phyloP scores from a whole-genome alignment of 179 eudicot species.

The Patellifolia procumbens region DNA sequence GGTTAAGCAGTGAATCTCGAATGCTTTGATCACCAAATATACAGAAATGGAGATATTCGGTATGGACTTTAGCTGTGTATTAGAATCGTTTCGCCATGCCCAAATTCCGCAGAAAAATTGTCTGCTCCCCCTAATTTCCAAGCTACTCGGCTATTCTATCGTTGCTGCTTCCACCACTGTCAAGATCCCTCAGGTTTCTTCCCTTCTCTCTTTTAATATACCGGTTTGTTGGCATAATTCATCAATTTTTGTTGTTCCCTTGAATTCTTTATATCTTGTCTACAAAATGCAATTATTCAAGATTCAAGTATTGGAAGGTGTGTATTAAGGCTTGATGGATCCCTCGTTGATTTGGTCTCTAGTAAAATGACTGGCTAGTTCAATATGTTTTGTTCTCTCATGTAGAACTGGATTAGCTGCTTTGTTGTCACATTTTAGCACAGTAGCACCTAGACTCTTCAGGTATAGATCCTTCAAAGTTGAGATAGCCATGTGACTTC shows the following conservation, averaged over 20 bases:
- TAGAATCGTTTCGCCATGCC: slow-evolving; percentile 58
- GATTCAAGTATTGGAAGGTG: no score
- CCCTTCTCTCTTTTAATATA: not conserved
- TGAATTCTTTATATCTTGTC: not conserved
- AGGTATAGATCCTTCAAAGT: no score
- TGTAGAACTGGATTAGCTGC: no score
- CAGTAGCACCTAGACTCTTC: no score
- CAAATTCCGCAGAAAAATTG: slow-evolving; percentile 72
- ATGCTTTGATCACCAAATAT: slow-evolving; percentile 9
- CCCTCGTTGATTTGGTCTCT: no score
- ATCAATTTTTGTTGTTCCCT: not conserved
- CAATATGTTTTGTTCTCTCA: no score
- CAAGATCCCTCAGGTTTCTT: slow-evolving; percentile 85
- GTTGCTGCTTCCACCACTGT: slow-evolving; percentile 97
- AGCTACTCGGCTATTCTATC: slow-evolving; percentile 85
- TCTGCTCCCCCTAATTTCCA: slow-evolving; percentile 79
- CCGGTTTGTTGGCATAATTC: no score
- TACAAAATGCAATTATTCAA: not conserved
- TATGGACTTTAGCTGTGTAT: slow-evolving; percentile 71
- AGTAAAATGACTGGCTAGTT: no score
- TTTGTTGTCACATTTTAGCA: no score
- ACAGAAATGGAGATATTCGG: slow-evolving; percentile 65
- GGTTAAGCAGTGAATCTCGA: not conserved
- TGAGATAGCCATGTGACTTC: no score
- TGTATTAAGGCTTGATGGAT: no score